Evolutionary conservation across 495 filamentous ascomycete genomes (phyloP), one percentile per base, ranked within the genome.

Genomic region (Tuber magnatum): DNA sequence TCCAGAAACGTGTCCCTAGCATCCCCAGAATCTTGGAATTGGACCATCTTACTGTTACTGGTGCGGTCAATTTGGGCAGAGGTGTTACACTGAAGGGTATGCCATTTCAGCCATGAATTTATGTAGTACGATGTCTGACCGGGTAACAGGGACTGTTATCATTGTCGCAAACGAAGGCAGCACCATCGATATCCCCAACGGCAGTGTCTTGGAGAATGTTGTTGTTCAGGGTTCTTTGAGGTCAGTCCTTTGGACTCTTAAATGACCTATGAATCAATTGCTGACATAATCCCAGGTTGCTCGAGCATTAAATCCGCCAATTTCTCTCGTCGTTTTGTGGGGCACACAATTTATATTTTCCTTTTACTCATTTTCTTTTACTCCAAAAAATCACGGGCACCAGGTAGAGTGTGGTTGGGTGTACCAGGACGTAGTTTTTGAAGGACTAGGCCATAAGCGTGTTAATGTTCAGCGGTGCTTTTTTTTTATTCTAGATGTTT

Each of bases 11-110:
- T 83, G 97, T 99, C 81, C 88, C 91, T 76, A 93, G 90, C 85
- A 99, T 99, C 81, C 95, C 95, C 71, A 97, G 94, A 86, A 97
- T 99, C 82, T 89, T 98, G 77, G 95, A 99, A 86, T 89, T 99
- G 61, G 95, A 99, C 82, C 95, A 99, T 80, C 88, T 99, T 68
- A 99, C 95, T 79, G 94, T 99, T 80, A 99, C 95, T 38, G 95
- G 95, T 82, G 92, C 92, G 48, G 96, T 99, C 80, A 98, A 97
- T 87, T 87, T 99, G 61, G 95, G 95, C 77, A 91, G 96, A 71
- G 94, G 94, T 71, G 95, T 99, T 68, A 94, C 92, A 48, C 86
- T 98, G 74, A 99, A 98, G 89, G 95, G 95, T 78, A 81, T 61
- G 73, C 56, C 70, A 9, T 51, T 74, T 68, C 38, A 51, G 24